Evolutionary conservation across 1,139 yeast genomes (phyloP).

Genomic region (Yamadazyma diospyri): DNA sequence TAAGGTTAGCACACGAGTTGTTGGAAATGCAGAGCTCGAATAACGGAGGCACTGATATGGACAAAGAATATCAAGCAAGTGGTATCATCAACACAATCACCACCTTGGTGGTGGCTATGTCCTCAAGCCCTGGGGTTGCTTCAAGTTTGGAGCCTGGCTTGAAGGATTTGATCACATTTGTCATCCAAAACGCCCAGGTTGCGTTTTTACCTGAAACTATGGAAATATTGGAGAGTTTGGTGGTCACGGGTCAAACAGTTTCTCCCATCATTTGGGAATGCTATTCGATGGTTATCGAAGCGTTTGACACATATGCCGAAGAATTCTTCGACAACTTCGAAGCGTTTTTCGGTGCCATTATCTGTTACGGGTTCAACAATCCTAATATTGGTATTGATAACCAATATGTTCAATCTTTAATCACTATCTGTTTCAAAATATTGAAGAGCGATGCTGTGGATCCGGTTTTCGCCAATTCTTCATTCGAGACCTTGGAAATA

Average conservation of each 20-base stretch:
- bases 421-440: slow-evolving; percentile 35
- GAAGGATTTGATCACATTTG: slow-evolving; percentile 40
- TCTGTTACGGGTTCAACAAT: slow-evolving; percentile 44
- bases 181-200: slow-evolving; percentile 48
- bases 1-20: slow-evolving; percentile 42
- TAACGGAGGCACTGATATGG: slow-evolving; percentile 28
- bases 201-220: slow-evolving; percentile 46
- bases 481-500: slow-evolving; percentile 43
- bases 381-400: slow-evolving; percentile 30
- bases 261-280: slow-evolving; percentile 49
- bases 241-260: slow-evolving; percentile 38
- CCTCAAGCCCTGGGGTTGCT: slow-evolving; percentile 44
- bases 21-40: slow-evolving; percentile 25
- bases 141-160: slow-evolving; percentile 36
- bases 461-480: slow-evolving; percentile 39
- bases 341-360: slow-evolving; percentile 48
- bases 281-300: slow-evolving; percentile 38
- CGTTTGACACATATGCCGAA: slow-evolving; percentile 52
- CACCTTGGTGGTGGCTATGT: slow-evolving; percentile 52
- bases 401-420: slow-evolving; percentile 37
- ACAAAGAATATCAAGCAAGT: slow-evolving; percentile 51
- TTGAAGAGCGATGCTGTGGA: slow-evolving; percentile 35
- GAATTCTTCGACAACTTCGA: slow-evolving; percentile 50
- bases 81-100: slow-evolving; percentile 50
- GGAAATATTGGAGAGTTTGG: slow-evolving; percentile 48